Evolutionary conservation across 768 basidiomycete genomes (phyloP).

Genomic region (Dendrothele bispora): DNA sequence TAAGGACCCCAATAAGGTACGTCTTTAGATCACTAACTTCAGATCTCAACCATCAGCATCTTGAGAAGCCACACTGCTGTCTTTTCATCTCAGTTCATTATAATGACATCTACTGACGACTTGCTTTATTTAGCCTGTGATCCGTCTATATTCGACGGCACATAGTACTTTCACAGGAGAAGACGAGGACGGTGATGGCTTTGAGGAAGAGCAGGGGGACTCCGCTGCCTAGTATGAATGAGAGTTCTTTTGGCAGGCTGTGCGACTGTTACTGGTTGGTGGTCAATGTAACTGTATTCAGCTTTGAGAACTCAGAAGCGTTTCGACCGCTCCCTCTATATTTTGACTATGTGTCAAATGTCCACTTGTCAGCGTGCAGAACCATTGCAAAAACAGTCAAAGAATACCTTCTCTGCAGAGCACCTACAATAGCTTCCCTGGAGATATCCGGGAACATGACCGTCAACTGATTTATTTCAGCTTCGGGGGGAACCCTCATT

Average conservation of each 20-base stretch:
- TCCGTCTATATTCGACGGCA: slow-evolving; percentile 94
- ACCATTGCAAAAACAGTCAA: too few relatives aligned
- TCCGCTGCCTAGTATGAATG: slow-evolving; percentile 1
- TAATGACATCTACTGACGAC: slow-evolving; percentile 6
- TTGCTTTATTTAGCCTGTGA: slow-evolving; percentile 67
- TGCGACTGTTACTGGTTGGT: background rate
- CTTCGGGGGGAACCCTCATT: slow-evolving; percentile 69
- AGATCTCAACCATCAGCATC: background rate
- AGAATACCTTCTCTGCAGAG: slow-evolving; percentile 76
- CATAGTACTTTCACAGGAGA: slow-evolving; percentile 80
- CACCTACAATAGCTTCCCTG: slow-evolving; percentile 69
- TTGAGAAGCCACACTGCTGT: background rate
- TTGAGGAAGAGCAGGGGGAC: slow-evolving; percentile 30
- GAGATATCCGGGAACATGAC: slow-evolving; percentile 84
- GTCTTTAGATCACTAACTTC: slow-evolving; percentile 21
- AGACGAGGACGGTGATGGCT: slow-evolving; percentile 60
- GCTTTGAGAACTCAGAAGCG: slow-evolving; percentile 56
- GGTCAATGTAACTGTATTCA: slow-evolving; percentile 15
- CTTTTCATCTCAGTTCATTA: background rate
- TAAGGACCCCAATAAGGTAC: slow-evolving; percentile 96
- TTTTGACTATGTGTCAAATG: slow-evolving; percentile 55
- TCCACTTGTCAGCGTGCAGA: too few relatives aligned
- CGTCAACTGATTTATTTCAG: slow-evolving; percentile 72
- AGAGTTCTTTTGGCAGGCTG: background rate
- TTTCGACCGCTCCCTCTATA: slow-evolving; percentile 82